These are phyloP conservation scores for Simmondsia chinensis DNA, from an alignment of 148 eudicot genomes.

Conservation along the genomic window DNA sequence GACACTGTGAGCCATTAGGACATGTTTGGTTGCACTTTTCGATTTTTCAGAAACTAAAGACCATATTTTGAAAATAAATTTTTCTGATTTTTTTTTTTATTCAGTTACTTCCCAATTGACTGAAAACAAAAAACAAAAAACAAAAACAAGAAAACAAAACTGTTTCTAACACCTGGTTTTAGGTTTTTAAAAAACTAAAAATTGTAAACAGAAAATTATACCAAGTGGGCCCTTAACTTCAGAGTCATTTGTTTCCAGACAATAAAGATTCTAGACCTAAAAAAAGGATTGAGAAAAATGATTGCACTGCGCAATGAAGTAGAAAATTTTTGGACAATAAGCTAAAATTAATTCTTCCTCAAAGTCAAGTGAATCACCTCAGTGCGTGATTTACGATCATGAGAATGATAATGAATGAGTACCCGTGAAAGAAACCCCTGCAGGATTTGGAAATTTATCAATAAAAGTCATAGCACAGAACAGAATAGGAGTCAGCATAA, in stretches of 20 bases:
- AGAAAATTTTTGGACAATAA: too few species aligned
- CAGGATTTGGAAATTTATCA: neutral
- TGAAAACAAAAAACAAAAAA: neutral
- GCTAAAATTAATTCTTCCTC: neutral
- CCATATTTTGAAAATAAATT: neutral
- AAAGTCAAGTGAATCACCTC: slow-evolving; percentile 39
- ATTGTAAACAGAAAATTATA: too few species aligned
- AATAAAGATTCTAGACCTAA: too few species aligned
- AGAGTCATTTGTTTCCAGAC: too few species aligned
- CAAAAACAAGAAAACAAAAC: too few species aligned
- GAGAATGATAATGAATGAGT: slow-evolving; percentile 71
- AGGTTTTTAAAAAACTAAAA: too few species aligned
- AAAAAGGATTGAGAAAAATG: too few species aligned
- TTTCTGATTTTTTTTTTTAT: too few species aligned
- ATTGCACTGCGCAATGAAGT: too few species aligned
- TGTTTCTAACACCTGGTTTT: too few species aligned
- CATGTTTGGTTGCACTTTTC: neutral
- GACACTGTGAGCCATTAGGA: too few species aligned
- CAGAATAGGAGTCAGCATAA: neutral
- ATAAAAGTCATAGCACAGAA: neutral
- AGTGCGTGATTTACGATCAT: slow-evolving; percentile 96
- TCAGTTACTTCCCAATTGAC: neutral
- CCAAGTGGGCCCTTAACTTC: too few species aligned
- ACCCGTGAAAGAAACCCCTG: slow-evolving; percentile 99
- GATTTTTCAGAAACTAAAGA: neutral